These are phyloP conservation scores for Prunus padus DNA, from an alignment of 306 rosid genomes.

Conservation along the genomic window DNA sequence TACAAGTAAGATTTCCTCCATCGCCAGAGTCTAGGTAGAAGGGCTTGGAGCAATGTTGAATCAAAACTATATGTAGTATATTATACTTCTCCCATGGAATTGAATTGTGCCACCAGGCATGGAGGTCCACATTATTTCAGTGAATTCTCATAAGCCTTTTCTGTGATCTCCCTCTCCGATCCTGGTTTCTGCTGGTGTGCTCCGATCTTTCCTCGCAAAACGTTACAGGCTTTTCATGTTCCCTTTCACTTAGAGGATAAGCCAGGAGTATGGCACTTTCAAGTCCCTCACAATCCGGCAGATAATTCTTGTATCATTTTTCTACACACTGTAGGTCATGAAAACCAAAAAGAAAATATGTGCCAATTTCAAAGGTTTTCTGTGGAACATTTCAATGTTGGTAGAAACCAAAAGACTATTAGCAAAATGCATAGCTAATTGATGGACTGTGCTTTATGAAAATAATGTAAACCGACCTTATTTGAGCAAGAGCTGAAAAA, in stretches of 20 bases:
- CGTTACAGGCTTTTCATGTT: neutral
- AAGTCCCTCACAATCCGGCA: too few relatives aligned
- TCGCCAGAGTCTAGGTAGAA: neutral
- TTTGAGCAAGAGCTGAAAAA: neutral
- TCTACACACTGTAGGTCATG: neutral
- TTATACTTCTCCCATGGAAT: too few relatives aligned
- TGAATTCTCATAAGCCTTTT: neutral
- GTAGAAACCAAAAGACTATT: neutral
- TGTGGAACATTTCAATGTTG: neutral
- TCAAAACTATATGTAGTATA: neutral
- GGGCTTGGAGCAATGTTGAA: neutral
- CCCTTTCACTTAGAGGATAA: neutral
- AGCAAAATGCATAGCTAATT: neutral
- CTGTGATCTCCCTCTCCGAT: neutral
- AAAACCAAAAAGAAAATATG: neutral
- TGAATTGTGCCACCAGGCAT: too few relatives aligned
- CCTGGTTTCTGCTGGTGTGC: too few relatives aligned
- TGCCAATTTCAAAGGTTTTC: neutral
- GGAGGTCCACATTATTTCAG: too few relatives aligned
- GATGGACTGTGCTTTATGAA: neutral
- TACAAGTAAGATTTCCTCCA: neutral
- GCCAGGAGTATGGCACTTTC: neutral
- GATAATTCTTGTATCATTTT: too few relatives aligned
- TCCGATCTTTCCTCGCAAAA: neutral
- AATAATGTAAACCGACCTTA: neutral